Evolutionary conservation across 2,329 filamentous ascomycete genomes (phyloP).

Genomic region (Ophiocordyceps camponoti-saundersi): DNA sequence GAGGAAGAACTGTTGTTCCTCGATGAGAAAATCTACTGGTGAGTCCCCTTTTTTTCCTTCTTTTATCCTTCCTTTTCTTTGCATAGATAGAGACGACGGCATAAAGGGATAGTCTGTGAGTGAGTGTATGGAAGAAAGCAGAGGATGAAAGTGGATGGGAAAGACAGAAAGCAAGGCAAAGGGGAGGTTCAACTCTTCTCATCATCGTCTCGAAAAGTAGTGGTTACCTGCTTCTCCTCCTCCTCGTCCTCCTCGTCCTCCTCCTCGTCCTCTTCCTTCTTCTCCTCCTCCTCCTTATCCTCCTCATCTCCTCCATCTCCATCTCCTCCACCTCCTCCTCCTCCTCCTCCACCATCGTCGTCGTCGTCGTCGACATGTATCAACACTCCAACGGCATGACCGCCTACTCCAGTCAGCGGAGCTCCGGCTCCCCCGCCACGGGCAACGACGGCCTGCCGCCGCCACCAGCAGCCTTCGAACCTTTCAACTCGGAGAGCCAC

Average conservation of each 20-base stretch:
- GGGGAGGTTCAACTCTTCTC: too few relatives aligned
- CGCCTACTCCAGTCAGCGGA: conserved; percentile 12
- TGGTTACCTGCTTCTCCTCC: not conserved
- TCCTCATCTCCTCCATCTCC: not conserved
- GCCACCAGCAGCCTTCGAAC: conserved; percentile 44
- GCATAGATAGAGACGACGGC: too few relatives aligned
- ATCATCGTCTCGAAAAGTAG: not conserved
- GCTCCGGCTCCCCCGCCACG: conserved; percentile 29
- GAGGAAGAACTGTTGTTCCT: too few relatives aligned
- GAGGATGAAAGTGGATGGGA: too few relatives aligned
- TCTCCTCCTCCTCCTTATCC: not conserved
- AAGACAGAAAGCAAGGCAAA: too few relatives aligned
- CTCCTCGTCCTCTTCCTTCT: not conserved
- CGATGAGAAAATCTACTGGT: too few relatives aligned
- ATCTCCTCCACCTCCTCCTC: not conserved
- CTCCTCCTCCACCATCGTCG: not conserved
- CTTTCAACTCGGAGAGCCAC: conserved; percentile 10
- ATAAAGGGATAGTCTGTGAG: too few relatives aligned
- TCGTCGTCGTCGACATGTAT: not conserved
- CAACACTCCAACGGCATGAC: not conserved
- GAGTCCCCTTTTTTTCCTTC: too few relatives aligned
- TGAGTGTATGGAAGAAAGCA: too few relatives aligned
- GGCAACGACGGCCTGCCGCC: conserved; percentile 45
- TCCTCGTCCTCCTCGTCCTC: not conserved
- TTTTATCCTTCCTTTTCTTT: too few relatives aligned